Base-by-base conservation (phyloP, 768 basidiomycete genomes). In the Cystofilobasidium bisporidii region DNA sequence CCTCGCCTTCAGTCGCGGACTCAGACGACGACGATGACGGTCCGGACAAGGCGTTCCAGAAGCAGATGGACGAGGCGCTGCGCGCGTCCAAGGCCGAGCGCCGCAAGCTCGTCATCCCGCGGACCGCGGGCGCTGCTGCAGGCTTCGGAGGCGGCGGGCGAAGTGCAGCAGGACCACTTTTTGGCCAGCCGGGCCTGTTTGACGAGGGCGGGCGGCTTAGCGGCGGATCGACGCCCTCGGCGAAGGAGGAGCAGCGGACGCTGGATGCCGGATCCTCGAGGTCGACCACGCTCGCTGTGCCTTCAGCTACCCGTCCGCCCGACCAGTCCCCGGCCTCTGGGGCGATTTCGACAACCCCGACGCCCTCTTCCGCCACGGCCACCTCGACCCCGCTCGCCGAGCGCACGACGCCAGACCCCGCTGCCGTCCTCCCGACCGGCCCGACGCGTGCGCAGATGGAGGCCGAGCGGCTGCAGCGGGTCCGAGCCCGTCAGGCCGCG, bases 371-470 rank as follows among this genome's bases (percentile, higher is more conserved):
- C 41, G 14, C 8, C 41, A 20, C 41, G 18, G 41, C 41, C 18
- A 17, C 41, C 36, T 5, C 36, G 36, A 36, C 36, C 6, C 36
- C 36, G n/a, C n/a, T n/a, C n/a, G n/a, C n/a, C n/a, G n/a, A n/a
- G n/a, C n/a, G n/a, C n/a, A n/a, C n/a, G 36, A 36, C 36, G 12
- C 36, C 36, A 12, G 36, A 15, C 41, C 8, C 18, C 41, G 22
- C 47, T 48, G 47, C 47, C 20, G 20, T 22, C 20, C 53, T 56
- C 22, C 53, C 53, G 26, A 56, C 53, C 1, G 53, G 53, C 3
- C 5, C 53, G 11, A 30, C 53, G 53, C 53, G 53, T 17, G 53
- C 53, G 15, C 53, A 56, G 28, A 56, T 56, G 53, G 53, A 56
- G 30, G 53, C 53, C 26, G 53, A 56, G 53, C 53, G 53, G 1